Percentiles rank a stretch among this genome's conserved stretches.
phyloP scores from a whole-genome alignment of 2,329 filamentous ascomycete species.

The Aspergillus sp. region DNA sequence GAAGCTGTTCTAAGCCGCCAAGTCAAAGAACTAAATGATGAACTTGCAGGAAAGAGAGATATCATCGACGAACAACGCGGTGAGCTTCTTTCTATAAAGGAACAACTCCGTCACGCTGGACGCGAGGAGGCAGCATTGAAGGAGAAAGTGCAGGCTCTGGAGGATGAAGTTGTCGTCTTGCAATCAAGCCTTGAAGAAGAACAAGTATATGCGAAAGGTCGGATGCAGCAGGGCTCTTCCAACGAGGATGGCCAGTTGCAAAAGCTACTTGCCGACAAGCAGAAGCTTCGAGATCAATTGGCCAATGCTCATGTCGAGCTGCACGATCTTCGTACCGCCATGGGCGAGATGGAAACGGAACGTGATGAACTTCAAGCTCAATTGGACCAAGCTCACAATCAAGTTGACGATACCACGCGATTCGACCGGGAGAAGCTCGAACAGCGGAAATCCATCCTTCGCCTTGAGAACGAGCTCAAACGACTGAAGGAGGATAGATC shows the following conservation, averaged over 20 bases:
- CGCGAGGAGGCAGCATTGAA: constrained; percentile 61
- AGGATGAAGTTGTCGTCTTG: constrained; percentile 75
- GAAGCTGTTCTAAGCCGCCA: constrained; percentile 70
- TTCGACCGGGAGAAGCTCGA: constrained; percentile 69
- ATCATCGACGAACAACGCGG: constrained; percentile 64
- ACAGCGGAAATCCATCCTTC: constrained; percentile 65
- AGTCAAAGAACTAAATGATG: constrained; percentile 70
- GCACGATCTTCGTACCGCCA: constrained; percentile 55
- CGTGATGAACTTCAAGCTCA: constrained; percentile 66
- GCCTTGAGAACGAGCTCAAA: constrained; percentile 66
- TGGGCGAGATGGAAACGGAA: constrained; percentile 62
- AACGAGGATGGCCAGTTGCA: constrained; percentile 60
- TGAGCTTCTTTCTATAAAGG: constrained; percentile 65
- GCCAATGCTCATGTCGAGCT: constrained; percentile 61
- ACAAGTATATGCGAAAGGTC: constrained; percentile 59
- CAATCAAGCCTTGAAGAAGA: constrained; percentile 67
- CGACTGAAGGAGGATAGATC: constrained; percentile 65
- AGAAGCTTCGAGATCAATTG: constrained; percentile 63
- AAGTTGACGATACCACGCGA: constrained; percentile 58
- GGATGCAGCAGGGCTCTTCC: constrained; percentile 57
- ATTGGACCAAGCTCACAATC: constrained; percentile 55
- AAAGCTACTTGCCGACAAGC: constrained; percentile 60
- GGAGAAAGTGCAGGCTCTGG: constrained; percentile 66
- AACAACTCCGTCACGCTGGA: constrained; percentile 68
- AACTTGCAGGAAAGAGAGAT: constrained; percentile 66